phyloP scores from a whole-genome alignment of 2,329 filamentous ascomycete species.

The Stachybotrys chartarum region DNA sequence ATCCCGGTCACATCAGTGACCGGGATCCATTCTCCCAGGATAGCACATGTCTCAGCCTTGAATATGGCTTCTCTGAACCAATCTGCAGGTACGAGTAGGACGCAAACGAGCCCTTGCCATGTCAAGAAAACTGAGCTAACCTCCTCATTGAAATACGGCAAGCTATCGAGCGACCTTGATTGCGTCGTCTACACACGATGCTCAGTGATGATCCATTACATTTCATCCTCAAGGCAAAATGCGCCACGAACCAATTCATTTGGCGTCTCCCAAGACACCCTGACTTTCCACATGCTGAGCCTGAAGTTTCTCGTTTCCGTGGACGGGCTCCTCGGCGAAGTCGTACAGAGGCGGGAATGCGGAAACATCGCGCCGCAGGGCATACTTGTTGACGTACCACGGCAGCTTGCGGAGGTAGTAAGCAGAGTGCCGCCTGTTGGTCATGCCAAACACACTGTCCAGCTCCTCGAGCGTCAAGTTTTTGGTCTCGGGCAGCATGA shows the following conservation, averaged over 20 bases:
- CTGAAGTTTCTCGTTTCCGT: neutral
- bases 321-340: constrained; percentile 10
- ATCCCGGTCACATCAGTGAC: no score
- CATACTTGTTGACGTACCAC: constrained; percentile 22
- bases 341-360: constrained; percentile 23
- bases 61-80: no score
- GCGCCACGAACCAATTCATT: neutral
- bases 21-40: no score
- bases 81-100: no score
- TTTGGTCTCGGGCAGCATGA: constrained; percentile 27
- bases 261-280: neutral
- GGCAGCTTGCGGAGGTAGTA: constrained; percentile 24
- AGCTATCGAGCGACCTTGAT: no score
- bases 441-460: constrained; percentile 22
- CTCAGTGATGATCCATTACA: no score
- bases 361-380: constrained; percentile 17
- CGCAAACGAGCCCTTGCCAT: no score
- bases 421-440: constrained; percentile 19
- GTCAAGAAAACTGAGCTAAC: no score
- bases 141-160: no score
- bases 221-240: no score
- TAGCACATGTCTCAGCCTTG: no score
- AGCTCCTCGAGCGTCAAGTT: constrained; percentile 25
- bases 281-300: neutral
- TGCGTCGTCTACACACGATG: no score